These are phyloP conservation scores for Phylloporus arenicola DNA, from an alignment of 768 basidiomycete genomes.

Conservation along the genomic window DNA sequence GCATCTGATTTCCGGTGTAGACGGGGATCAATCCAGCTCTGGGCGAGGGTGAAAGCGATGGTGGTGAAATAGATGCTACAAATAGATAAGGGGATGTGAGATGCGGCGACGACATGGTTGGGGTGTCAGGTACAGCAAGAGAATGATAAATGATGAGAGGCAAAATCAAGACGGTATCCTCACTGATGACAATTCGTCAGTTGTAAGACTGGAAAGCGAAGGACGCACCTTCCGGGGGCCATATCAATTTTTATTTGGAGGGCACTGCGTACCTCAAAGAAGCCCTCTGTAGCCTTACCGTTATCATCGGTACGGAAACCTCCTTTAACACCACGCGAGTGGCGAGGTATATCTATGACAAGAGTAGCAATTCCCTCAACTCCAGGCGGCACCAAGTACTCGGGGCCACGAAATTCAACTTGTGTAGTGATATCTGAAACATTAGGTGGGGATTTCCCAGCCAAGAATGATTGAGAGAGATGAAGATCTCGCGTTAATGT, in stretches of 20 bases:
- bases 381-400: slow-evolving; percentile 70
- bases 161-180: slow-evolving; percentile 61
- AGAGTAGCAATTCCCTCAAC: slow-evolving; percentile 74
- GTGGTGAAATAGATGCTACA: slow-evolving; percentile 10
- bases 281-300: slow-evolving; percentile 37
- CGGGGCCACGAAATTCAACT: slow-evolving; percentile 67
- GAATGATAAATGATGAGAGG: slow-evolving; percentile 65
- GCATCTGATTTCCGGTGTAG: slow-evolving; percentile 8
- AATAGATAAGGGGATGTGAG: slow-evolving; percentile 16
- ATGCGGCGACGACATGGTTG: slow-evolving; percentile 24
- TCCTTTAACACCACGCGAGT: slow-evolving; percentile 59
- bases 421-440: slow-evolving; percentile 64
- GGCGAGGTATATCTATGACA: slow-evolving; percentile 71
- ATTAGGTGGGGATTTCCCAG: slow-evolving; percentile 28
- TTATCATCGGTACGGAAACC: slow-evolving; percentile 55
- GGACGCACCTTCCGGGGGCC: slow-evolving; percentile 57
- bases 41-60: slow-evolving; percentile 26
- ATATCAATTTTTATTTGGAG: slow-evolving; percentile 62
- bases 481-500: slow-evolving; percentile 57
- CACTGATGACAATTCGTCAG: slow-evolving; percentile 39
- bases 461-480: slow-evolving; percentile 37
- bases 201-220: slow-evolving; percentile 4
- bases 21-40: slow-evolving; percentile 4
- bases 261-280: slow-evolving; percentile 67
- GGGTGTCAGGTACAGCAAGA: slow-evolving; percentile 42